These are phyloP conservation scores for Zymoseptoria crescenta DNA, from an alignment of 2,329 filamentous ascomycete genomes.

Conservation along the genomic window DNA sequence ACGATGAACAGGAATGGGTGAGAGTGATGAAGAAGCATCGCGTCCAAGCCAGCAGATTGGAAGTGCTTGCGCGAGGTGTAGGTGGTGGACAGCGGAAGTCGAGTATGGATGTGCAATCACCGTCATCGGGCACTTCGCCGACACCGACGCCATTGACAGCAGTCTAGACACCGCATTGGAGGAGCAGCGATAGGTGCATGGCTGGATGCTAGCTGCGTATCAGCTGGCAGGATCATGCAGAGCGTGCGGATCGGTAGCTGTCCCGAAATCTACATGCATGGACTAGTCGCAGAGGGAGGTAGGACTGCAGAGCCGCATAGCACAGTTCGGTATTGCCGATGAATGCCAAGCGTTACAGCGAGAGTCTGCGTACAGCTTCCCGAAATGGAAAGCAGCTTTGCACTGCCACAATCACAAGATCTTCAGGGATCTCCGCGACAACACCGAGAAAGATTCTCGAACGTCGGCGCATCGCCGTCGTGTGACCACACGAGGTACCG, in stretches of 20 bases:
- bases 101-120: conserved; percentile 52
- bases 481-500: neutral
- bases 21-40: conserved; percentile 83
- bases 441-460: neutral
- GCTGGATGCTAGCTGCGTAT: neutral
- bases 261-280: neutral
- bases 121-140: conserved; percentile 8
- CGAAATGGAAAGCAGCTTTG: neutral
- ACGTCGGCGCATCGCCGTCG: neutral
- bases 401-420: neutral
- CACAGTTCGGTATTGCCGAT: neutral
- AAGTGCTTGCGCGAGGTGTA: conserved; percentile 29
- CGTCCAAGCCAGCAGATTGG: conserved; percentile 58
- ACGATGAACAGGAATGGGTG: conserved; percentile 63
- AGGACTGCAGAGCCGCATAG: neutral
- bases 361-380: neutral
- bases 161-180: neutral
- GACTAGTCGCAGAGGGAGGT: neutral
- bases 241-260: neutral
- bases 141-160: conserved; percentile 1
- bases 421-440: neutral
- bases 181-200: neutral
- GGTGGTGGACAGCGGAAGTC: conserved; percentile 20
- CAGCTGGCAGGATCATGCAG: neutral
- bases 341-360: neutral